Evolutionary conservation across 129 eudicot species (phyloP).

Genomic region (Chrysanthemum makinoi): DNA sequence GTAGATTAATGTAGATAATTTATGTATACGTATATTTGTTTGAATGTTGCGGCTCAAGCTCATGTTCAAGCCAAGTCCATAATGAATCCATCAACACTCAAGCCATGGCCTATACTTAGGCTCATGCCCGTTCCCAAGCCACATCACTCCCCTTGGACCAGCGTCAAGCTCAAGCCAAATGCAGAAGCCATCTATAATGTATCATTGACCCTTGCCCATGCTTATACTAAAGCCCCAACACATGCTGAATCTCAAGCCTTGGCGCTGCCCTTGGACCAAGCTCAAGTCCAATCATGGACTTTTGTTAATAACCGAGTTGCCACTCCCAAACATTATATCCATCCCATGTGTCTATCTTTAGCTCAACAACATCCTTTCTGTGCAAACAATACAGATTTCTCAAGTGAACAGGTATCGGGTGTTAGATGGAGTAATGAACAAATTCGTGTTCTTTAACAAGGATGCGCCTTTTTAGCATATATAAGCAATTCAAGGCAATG

Average conservation of each 20-base stretch:
- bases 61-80: too few relatives aligned
- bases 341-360: neutral
- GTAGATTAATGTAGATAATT: too few relatives aligned
- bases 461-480: neutral
- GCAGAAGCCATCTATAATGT: neutral
- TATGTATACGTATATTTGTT: too few relatives aligned
- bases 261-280: neutral
- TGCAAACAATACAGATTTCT: neutral
- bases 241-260: neutral
- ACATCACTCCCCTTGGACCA: neutral
- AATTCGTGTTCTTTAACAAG: neutral
- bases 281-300: neutral
- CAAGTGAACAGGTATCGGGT: neutral
- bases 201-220: neutral
- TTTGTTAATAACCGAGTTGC: neutral
- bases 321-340: neutral
- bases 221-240: neutral
- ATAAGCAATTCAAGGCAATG: neutral
- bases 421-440: slow-evolving; percentile 10
- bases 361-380: neutral
- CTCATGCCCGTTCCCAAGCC: too few relatives aligned
- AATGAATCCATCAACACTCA: too few relatives aligned
- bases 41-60: too few relatives aligned
- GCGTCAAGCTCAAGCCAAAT: neutral
- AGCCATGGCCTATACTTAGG: neutral